phyloP scores from a whole-genome alignment of 345 rosid genomes.

The Hibiscus trionum region DNA sequence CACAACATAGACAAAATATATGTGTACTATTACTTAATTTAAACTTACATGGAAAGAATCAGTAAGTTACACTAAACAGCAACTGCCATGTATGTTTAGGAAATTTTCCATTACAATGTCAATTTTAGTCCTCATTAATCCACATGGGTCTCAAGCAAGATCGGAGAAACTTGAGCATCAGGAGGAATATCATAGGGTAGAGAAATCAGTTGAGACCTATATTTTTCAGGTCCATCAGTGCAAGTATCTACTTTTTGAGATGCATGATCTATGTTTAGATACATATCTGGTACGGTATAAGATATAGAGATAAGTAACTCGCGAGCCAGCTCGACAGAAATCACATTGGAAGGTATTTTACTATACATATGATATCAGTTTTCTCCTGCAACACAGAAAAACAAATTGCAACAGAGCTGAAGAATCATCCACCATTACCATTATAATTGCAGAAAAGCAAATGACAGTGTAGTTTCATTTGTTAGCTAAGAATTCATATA shows the following conservation, averaged over 20 bases:
- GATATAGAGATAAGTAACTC: conserved; percentile 7
- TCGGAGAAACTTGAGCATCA: not conserved
- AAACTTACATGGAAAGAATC: not conserved
- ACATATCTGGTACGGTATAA: not conserved
- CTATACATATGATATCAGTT: conserved; percentile 4
- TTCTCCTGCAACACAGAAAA: not conserved
- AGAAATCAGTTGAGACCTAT: conserved; percentile 1
- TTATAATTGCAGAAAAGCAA: not conserved
- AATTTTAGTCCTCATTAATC: not conserved
- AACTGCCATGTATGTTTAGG: not conserved
- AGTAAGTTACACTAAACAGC: not conserved
- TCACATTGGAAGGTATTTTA: not conserved
- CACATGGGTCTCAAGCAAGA: not conserved
- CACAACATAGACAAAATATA: not conserved
- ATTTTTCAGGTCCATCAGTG: not conserved
- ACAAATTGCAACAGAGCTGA: not conserved
- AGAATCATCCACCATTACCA: not conserved
- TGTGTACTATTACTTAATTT: not conserved
- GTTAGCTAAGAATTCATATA: too few relatives aligned
- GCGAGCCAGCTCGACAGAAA: not conserved
- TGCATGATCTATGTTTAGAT: not conserved
- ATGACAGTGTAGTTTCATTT: too few relatives aligned
- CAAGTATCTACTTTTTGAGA: not conserved
- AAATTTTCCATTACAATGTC: not conserved
- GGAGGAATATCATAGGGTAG: not conserved